Percentiles rank a stretch among this genome's conserved stretches.
Conservation (phyloP, 352 stramenopile species). For the Globisporangium canariense region DNA sequence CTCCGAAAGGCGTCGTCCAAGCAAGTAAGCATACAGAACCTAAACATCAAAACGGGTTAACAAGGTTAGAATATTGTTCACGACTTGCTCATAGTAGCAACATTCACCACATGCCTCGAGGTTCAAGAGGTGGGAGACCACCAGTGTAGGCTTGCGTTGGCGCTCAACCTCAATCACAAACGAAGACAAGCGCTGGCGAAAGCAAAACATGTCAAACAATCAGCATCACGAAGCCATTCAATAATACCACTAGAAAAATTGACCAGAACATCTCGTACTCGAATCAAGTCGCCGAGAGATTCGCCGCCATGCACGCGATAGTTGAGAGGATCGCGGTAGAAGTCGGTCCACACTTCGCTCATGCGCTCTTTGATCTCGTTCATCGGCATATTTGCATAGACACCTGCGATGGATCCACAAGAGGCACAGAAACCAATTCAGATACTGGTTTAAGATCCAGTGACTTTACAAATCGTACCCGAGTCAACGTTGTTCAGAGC, state of each 20-base stretch:
- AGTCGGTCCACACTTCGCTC: slow-evolving; percentile 32
- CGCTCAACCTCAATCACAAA: slow-evolving; percentile 47
- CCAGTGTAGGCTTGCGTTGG: slow-evolving; percentile 36
- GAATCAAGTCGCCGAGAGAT: slow-evolving; percentile 42
- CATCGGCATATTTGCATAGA: slow-evolving; percentile 40
- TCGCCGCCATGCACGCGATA: slow-evolving; percentile 45
- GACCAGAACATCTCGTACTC: slow-evolving; percentile 17
- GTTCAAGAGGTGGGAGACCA: slow-evolving; percentile 41
- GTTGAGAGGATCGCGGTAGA: slow-evolving; percentile 44
- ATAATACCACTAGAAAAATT: too few relatives aligned
- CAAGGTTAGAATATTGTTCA: neutral
- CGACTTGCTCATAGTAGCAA: neutral
- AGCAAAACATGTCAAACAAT: neutral
- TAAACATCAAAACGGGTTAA: neutral
- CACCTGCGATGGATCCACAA: slow-evolving; percentile 16
- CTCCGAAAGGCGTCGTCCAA: slow-evolving; percentile 27
- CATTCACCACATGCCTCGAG: slow-evolving; percentile 24
- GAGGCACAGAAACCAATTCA: neutral
- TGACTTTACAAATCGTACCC: slow-evolving; percentile 11
- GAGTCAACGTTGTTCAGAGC: slow-evolving; percentile 41
- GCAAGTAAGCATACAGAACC: slow-evolving; percentile 41
- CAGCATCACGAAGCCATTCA: neutral
- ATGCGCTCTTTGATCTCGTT: slow-evolving; percentile 35
- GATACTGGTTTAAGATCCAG: neutral
- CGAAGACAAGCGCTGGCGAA: slow-evolving; percentile 33